These are phyloP conservation scores for Westerdykella sp. DNA, from an alignment of 2,329 filamentous ascomycete species.

Conservation along the genomic window DNA sequence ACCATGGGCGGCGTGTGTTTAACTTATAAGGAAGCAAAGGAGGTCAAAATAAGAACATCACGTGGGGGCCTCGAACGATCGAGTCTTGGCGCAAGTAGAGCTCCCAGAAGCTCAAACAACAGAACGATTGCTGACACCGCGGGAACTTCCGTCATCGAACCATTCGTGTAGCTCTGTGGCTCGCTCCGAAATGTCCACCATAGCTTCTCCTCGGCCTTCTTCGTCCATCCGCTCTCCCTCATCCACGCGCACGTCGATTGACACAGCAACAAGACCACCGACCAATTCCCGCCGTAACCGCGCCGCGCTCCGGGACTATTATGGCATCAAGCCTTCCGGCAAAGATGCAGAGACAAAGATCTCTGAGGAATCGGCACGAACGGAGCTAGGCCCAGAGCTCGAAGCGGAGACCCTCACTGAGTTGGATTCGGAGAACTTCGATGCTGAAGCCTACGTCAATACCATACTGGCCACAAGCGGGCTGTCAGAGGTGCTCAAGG, in stretches of 20 bases:
- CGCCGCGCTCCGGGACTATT: constrained; percentile 86
- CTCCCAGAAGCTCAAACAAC: neutral
- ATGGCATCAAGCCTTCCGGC: constrained; percentile 62
- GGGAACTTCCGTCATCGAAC: too few relatives aligned
- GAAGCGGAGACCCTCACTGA: constrained; percentile 58
- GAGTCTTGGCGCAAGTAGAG: neutral
- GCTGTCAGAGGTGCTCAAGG: constrained; percentile 61
- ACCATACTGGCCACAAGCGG: constrained; percentile 55
- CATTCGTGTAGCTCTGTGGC: too few relatives aligned
- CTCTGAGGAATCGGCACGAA: constrained; percentile 26
- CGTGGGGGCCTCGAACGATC: too few relatives aligned
- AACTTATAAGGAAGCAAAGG: too few relatives aligned
- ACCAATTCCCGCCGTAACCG: constrained; percentile 59
- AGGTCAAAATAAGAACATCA: too few relatives aligned
- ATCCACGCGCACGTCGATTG: constrained; percentile 70
- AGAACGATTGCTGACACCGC: neutral
- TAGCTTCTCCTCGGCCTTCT: constrained; percentile 55
- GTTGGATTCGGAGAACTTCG: constrained; percentile 67
- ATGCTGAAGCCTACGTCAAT: constrained; percentile 63
- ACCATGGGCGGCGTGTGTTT: too few relatives aligned
- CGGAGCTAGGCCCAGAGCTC: constrained; percentile 31
- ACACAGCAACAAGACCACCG: constrained; percentile 34
- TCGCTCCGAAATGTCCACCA: constrained; percentile 49
- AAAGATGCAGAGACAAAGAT: constrained; percentile 27
- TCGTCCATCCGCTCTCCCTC: constrained; percentile 60